Evolutionary conservation across 2,329 filamentous ascomycete species (phyloP).

Genomic region (Monilinia aucupariae): DNA sequence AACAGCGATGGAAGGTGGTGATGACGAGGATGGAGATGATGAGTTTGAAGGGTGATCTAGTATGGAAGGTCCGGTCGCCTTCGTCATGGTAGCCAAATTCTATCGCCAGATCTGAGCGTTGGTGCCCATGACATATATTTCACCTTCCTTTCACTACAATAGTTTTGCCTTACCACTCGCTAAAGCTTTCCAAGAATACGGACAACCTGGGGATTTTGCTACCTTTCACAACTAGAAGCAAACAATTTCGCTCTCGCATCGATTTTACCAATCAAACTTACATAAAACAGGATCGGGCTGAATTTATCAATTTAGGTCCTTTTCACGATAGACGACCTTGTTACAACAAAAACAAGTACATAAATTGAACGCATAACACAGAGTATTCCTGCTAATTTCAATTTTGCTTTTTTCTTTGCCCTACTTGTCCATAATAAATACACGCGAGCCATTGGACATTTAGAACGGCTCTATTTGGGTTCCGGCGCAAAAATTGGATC

Average conservation of each 20-base stretch:
- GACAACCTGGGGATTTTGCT: not conserved
- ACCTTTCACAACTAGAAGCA: not conserved
- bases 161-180: not conserved
- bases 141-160: not conserved
- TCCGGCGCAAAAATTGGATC: not conserved
- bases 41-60: constrained; percentile 11
- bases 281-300: not conserved
- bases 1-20: constrained; percentile 11
- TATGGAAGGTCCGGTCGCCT: not conserved
- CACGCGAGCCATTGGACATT: constrained; percentile 5
- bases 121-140: not conserved
- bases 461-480: not conserved
- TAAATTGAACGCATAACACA: not conserved
- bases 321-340: not conserved
- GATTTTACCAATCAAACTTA: not conserved
- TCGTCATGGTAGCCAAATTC: not conserved
- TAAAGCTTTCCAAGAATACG: not conserved
- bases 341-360: not conserved
- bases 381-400: not conserved
- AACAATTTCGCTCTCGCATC: not conserved
- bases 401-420: not conserved
- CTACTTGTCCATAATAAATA: constrained; percentile 5
- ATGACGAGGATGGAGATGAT: constrained; percentile 17
- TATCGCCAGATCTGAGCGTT: not conserved
- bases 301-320: not conserved